Percentiles rank a stretch among this genome's conserved stretches.
phyloP scores from a whole-genome alignment of 257 asterid genomes.

The Paraleonurus japonicus region DNA sequence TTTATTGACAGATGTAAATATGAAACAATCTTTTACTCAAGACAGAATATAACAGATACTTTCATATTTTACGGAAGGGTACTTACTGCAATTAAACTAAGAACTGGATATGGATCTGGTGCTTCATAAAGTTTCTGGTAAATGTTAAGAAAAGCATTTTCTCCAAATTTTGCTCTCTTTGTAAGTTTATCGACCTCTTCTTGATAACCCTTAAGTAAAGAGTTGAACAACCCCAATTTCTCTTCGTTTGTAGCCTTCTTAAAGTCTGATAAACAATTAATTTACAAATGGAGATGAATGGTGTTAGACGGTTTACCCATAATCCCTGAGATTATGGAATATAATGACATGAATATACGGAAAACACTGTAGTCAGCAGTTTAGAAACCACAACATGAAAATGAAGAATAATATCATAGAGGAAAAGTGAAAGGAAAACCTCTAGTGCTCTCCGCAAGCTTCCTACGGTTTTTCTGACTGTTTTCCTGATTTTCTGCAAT shows the following conservation, averaged over 20 bases:
- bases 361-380: not conserved
- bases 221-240: constrained; percentile 70
- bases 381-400: not conserved
- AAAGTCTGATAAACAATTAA: constrained; percentile 55
- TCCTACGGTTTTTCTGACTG: constrained; percentile 97
- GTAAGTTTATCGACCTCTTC: constrained; percentile 99
- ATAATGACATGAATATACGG: constrained; percentile 12
- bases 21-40: not conserved
- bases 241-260: constrained; percentile 95
- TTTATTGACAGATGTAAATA: not conserved
- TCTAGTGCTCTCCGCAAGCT: constrained; percentile 99
- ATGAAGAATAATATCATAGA: constrained; percentile 15
- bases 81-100: constrained; percentile 85
- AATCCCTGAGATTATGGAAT: not conserved
- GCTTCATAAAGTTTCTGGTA: constrained; percentile 98
- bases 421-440: constrained; percentile 43
- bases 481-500: constrained; percentile 99
- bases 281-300: constrained; percentile 14
- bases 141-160: constrained; percentile 94
- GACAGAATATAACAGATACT: not conserved
- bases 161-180: constrained; percentile 95
- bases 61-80: not conserved
- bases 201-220: constrained; percentile 93
- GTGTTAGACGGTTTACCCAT: constrained; percentile 14
- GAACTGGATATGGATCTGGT: constrained; percentile 91